Evolutionary conservation across 228 moss, liverwort and hornwort genomes (phyloP).

Genomic region (Sphagnum magellanicum): DNA sequence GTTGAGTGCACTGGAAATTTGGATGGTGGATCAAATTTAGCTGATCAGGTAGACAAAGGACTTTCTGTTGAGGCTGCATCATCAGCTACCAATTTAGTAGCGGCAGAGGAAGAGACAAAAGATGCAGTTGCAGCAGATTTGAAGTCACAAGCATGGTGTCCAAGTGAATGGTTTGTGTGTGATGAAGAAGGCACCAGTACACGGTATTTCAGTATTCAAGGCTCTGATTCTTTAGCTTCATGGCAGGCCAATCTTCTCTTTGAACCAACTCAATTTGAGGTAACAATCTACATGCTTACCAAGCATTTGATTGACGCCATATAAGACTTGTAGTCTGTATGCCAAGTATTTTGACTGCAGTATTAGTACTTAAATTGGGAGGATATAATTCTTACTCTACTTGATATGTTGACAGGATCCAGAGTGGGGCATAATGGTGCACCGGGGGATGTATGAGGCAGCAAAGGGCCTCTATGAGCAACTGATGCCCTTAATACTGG

Average conservation of each 20-base stretch:
- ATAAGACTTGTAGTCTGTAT: no score
- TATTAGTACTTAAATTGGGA: no score
- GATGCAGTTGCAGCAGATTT: constrained; percentile 52
- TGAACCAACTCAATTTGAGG: constrained; percentile 72
- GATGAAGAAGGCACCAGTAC: constrained; percentile 55
- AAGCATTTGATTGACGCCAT: no score
- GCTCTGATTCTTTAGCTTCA: constrained; percentile 67
- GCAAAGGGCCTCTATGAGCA: constrained; percentile 70
- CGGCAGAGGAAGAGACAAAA: constrained; percentile 46
- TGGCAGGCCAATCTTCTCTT: constrained; percentile 84
- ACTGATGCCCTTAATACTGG: constrained; percentile 48
- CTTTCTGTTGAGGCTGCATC: constrained; percentile 18
- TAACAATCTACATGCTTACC: constrained; percentile 2
- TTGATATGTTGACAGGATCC: constrained; percentile 22
- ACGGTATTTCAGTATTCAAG: constrained; percentile 70
- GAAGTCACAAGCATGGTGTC: constrained; percentile 53
- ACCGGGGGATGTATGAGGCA: constrained; percentile 78
- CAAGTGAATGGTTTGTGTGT: constrained; percentile 77
- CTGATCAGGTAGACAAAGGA: neutral
- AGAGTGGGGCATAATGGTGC: constrained; percentile 69
- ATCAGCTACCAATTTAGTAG: constrained; percentile 47
- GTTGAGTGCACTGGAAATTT: neutral
- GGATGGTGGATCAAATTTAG: neutral
- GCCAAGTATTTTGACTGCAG: no score
- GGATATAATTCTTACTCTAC: neutral